Evolutionary conservation across 2,329 filamentous ascomycete species (phyloP).

Genomic region (Coniella lustricola): DNA sequence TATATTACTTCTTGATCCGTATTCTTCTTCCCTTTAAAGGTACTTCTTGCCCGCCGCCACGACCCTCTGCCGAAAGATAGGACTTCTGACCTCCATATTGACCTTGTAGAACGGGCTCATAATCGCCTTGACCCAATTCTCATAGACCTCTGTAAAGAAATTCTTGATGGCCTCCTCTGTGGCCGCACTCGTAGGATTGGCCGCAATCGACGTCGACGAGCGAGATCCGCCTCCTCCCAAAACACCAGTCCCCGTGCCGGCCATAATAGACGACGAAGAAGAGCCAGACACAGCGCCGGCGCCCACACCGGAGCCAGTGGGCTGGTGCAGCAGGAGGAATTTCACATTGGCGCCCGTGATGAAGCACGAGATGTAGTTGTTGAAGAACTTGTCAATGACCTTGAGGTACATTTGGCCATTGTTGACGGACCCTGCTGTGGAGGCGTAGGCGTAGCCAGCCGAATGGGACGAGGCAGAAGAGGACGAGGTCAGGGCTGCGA

Average conservation of each 20-base stretch:
- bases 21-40: slow-evolving; percentile 42
- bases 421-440: no score
- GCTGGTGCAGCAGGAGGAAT: slow-evolving; percentile 89
- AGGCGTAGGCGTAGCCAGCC: no score
- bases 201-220: slow-evolving; percentile 64
- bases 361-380: slow-evolving; percentile 92
- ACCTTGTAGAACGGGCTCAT: slow-evolving; percentile 95
- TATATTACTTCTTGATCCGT: no score
- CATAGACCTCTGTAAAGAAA: slow-evolving; percentile 94
- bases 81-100: slow-evolving; percentile 79
- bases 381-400: slow-evolving; percentile 93
- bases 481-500: not conserved
- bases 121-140: slow-evolving; percentile 91
- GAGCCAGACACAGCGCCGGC: slow-evolving; percentile 6
- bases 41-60: slow-evolving; percentile 89
- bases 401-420: slow-evolving; percentile 63
- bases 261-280: no score
- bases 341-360: slow-evolving; percentile 87
- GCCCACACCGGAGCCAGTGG: slow-evolving; percentile 38
- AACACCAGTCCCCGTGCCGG: slow-evolving; percentile 17
- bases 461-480: slow-evolving; percentile 5
- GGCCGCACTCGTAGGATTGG: slow-evolving; percentile 80
- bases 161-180: slow-evolving; percentile 93
- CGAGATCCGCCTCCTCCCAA: slow-evolving; percentile 27
- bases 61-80: slow-evolving; percentile 76